Evolutionary conservation across 768 basidiomycete genomes (phyloP).

Genomic region (Phanerodontia chrysosporium): DNA sequence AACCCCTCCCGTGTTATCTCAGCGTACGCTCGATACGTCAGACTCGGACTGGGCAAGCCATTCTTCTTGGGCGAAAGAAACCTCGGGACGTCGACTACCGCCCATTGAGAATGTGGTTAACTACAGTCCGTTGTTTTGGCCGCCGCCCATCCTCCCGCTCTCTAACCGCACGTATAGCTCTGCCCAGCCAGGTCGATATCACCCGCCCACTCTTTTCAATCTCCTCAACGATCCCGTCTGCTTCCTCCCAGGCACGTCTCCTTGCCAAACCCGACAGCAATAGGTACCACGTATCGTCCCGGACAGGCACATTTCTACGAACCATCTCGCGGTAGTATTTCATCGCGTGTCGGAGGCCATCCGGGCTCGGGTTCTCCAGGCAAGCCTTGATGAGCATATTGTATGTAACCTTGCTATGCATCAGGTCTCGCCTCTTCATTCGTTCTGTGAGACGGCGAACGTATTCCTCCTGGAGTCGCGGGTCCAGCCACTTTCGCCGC

Average conservation of each 20-base stretch:
- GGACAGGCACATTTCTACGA: constrained; percentile 40
- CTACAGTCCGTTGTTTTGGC: constrained; percentile 19
- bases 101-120: background rate
- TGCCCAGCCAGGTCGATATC: constrained; percentile 41
- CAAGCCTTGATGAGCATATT: constrained; percentile 73
- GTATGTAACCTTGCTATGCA: constrained; percentile 62
- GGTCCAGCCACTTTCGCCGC: constrained; percentile 41
- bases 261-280: constrained; percentile 60
- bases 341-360: constrained; percentile 53
- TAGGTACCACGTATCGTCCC: constrained; percentile 73
- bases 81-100: constrained; percentile 1
- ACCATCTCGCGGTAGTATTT: constrained; percentile 60
- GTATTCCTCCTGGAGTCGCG: constrained; percentile 41
- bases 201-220: constrained; percentile 24
- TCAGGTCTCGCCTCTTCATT: constrained; percentile 55
- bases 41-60: constrained; percentile 54
- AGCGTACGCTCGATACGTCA: constrained; percentile 72
- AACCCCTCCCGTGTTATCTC: constrained; percentile 1
- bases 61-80: constrained; percentile 54
- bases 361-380: constrained; percentile 45
- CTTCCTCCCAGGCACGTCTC: constrained; percentile 57
- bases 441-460: constrained; percentile 46
- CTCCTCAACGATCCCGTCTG: constrained; percentile 59
- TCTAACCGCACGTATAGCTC: constrained; percentile 48
- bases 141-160: constrained; percentile 20